Base-by-base conservation (phyloP, 2,329 filamentous ascomycete species). In the Xylariaceae sp. region DNA sequence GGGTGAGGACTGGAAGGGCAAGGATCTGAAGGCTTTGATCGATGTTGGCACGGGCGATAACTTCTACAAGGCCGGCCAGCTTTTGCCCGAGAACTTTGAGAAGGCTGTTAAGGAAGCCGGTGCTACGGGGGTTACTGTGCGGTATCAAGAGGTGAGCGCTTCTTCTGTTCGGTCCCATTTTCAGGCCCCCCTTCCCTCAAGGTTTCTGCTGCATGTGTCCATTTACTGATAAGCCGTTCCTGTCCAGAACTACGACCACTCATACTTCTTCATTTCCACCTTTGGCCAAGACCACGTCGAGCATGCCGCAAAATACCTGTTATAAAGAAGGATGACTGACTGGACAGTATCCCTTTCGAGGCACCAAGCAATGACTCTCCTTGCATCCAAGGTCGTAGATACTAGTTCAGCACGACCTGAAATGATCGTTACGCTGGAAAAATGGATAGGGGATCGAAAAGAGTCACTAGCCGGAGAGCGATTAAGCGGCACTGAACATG, bases 41-140 rank as follows among this genome's bases (percentile, higher is more conserved):
- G 92, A 98, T 63, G 89, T 96, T 48, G 93, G 93, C 34, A 95
- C 90, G 4, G 89, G 82, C 20, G 93, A 98, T 74, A 89, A 92
- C 69, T 98, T 97, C 68, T 97, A 97, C 73, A 92, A 95, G 74
- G 83, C 94, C 67, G 81, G 82, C 37, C 93, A 98, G 69, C 76
- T 98, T 45, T 77, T 97, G 34, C 93, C 92, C 0, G 93, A 98
- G 76, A 97, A 97, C 68, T 82, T 98, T 42, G 80, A 86, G 55
- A 77, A 82, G 59, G 91, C 87, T 11, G 89, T 84, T 48, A 83
- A 88, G 70, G 83, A 86, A 55, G 79, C 82, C 21, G 88, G 88
- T 17, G 76, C 89, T 42, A 71, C 80, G 48, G 87, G 86, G 8
- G 71, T 96, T 52, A 80, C 80, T 43, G 70, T 97, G 53, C 80